Evolutionary conservation across 768 basidiomycete genomes (phyloP), one percentile per base, ranked within the genome.

Genomic region (Kwoniella mangroviensis): DNA sequence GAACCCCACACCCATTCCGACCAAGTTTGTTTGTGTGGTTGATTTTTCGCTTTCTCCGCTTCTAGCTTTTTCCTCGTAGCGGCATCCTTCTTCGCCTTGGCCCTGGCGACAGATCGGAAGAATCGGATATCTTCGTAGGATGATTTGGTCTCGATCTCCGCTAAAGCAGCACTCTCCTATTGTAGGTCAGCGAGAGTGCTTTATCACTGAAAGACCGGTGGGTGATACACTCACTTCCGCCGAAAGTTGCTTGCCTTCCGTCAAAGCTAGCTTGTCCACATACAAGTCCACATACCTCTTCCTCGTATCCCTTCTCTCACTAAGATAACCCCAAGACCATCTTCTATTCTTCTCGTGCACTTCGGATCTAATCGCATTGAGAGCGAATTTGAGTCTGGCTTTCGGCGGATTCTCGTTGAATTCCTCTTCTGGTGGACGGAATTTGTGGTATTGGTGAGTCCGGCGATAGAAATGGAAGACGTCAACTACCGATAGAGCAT

Each of bases 381-480:
- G 86, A 5, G 95, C 96, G 79, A 93, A 98, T 62, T 85, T 86
- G 52, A 94, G 85, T 60, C 93, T 85, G 9, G 92, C 90, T 75
- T 84, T 87, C 2, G 91, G 88, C 3, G 86, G 84, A 79, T 91
- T 92, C 43, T 83, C 79, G 22, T 84, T 77, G 67, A 91, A 87
- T 56, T 90, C 89, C 21, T 86, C 84, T n/a, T 88, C 86, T 55
- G 85, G 79, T 2, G 93, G 92, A 42, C 90, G 88, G 82, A 89
- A 93, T 83, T 89, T 90, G 70, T 88, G 90, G 84, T 98, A 98
- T 91, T 94, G 81, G 62, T 83, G 82, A 1, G 83, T 84, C 63
- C 97, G 89, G 56, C 90, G 87, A 83, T 96, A 97, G 70, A 98
- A 90, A 81, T 98, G 96, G 83, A 96, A 97, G 88, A 98, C 94